These are phyloP conservation scores for Leccinum subtestaceum DNA, from an alignment of 768 basidiomycete species.

Conservation along the genomic window DNA sequence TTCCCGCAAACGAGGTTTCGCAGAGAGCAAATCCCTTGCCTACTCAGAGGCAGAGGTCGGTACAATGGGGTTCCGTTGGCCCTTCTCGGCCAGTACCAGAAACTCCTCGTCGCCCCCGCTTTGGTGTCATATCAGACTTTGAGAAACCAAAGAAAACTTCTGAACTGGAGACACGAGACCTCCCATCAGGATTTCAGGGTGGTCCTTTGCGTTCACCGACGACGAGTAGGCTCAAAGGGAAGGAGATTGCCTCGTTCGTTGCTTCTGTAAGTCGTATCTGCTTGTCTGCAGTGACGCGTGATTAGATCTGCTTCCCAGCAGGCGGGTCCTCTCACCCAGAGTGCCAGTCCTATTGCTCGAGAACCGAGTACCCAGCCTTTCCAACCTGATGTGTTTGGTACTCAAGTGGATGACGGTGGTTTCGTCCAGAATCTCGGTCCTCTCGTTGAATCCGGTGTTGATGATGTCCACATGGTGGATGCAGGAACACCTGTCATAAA, in stretches of 20 bases:
- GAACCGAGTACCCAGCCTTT: conserved; percentile 4
- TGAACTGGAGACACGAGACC: conserved; percentile 16
- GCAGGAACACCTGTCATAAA: conserved; percentile 15
- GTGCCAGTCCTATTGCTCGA: conserved; percentile 22
- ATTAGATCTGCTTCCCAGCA: conserved; percentile 2
- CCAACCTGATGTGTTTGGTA: conserved; percentile 23
- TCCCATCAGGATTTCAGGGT: conserved; percentile 28
- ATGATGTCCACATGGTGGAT: conserved; percentile 37
- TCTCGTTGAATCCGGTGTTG: conserved; percentile 21
- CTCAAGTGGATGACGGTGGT: conserved; percentile 12
- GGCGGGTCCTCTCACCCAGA: conserved; percentile 20
- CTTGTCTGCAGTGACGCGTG: not conserved
- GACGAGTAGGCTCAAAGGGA: conserved; percentile 15
- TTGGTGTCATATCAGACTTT: conserved; percentile 27
- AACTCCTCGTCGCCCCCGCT: conserved; percentile 40
- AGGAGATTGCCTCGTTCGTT: conserved; percentile 7
- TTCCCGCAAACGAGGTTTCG: conserved; percentile 43
- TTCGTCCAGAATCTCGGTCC: conserved; percentile 13
- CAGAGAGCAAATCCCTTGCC: conserved; percentile 41
- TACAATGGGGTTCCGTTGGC: conserved; percentile 23
- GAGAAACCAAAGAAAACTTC: conserved; percentile 20
- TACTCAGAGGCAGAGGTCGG: conserved; percentile 40
- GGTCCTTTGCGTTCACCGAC: conserved; percentile 20
- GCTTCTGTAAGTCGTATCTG: conserved; percentile 6
- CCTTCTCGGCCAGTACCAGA: conserved; percentile 32